A percentile compares a stretch with the other conserved stretches of the same genome.
Evolutionary conservation across 345 rosid genomes (phyloP).

Genomic region (Zanthoxylum bungeanum): DNA sequence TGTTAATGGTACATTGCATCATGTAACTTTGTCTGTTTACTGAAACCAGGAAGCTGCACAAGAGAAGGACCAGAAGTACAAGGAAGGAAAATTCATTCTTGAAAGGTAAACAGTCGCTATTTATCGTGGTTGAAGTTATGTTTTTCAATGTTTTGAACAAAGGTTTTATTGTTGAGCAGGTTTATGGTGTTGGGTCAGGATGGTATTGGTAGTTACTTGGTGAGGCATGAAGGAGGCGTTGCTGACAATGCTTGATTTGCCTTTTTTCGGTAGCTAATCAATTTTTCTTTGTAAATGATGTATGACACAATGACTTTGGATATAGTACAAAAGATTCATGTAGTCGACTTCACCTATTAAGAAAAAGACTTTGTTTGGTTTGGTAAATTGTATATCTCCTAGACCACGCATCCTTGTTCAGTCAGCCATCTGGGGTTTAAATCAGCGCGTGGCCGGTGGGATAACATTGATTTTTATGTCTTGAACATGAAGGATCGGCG

Average conservation of each 20-base stretch:
- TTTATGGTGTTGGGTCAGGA: conserved; percentile 66
- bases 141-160: conserved; percentile 9
- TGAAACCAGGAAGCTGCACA: conserved; percentile 50
- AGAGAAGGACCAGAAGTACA: conserved; percentile 63
- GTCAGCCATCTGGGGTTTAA: background rate
- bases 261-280: background rate
- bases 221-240: conserved; percentile 47
- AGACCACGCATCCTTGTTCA: background rate
- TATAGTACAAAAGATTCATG: too few relatives aligned
- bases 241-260: conserved; percentile 41
- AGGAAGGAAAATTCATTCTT: conserved; percentile 76
- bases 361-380: too few relatives aligned
- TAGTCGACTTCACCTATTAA: too few relatives aligned
- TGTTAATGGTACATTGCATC: background rate
- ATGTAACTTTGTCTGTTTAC: background rate
- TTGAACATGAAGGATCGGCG: too few relatives aligned
- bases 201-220: conserved; percentile 40
- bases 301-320: too few relatives aligned
- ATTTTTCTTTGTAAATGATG: too few relatives aligned
- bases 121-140: conserved; percentile 1
- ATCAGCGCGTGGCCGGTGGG: too few relatives aligned
- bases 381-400: conserved; percentile 23
- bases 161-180: conserved; percentile 36
- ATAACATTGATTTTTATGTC: too few relatives aligned
- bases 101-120: conserved; percentile 45